Base-by-base conservation (phyloP, 768 basidiomycete species). In the Psilocybe cubensis region DNA sequence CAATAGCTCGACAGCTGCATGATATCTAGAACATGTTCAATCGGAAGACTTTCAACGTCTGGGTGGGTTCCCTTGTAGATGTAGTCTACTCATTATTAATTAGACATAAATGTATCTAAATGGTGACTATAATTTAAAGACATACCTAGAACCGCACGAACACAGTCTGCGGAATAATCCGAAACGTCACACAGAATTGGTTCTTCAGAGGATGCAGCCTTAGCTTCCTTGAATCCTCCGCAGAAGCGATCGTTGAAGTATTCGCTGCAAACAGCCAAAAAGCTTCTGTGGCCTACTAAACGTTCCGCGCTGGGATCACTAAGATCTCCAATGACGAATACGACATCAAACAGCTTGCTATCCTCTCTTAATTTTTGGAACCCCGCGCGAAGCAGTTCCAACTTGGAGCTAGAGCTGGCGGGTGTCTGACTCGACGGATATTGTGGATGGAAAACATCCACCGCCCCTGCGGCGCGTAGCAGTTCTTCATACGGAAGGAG, bases 281-380 rank as follows among this genome's bases (percentile, higher is more conserved):
- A 76, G 3, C 68, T 56, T 4, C 76, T 74, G 60, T 81, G 81
- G 1, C 76, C 79, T 3, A 66, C 64, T n/a, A 78, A 64, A 3
- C 27, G 43, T 2, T 44, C 29, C n/a, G 41, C 54, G 3, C 54
- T 61, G 17, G 56, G 61, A 6, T 45, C 54, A 3, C 67, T 63
- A 5, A 54, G 60, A 10, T 55, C 53, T 20, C 54, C 46, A 1
- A 72, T 59, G 21, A 62, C 46, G 50, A 83, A 76, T 3, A 62
- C 48, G 21, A 79, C 71, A 60, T 81, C 79, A 0, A 72, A 75
- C 14, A 79, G 66, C 17, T 57, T 48, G 4, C 68, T 61, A 10
- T 65, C 56, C 28, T 54, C 52, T 9, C 81, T 68, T 61, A 80
- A 71, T 21, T 63, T 58, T 17, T 74, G 60, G 61, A 80, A 80